These are phyloP conservation scores for Pleurotus platypus DNA, from an alignment of 768 basidiomycete species.

Conservation along the genomic window DNA sequence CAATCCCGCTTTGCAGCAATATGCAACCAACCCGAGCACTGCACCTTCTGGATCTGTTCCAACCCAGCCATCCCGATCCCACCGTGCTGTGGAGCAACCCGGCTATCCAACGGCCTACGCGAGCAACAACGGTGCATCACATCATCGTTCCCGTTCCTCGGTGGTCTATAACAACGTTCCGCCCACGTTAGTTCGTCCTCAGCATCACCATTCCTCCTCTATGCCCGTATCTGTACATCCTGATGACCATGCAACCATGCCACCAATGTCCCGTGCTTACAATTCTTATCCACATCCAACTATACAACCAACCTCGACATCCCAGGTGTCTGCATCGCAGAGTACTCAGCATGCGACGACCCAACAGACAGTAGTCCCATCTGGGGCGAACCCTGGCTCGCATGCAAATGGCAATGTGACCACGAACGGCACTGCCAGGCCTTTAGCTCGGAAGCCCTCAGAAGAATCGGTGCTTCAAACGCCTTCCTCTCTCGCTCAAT, in stretches of 20 bases:
- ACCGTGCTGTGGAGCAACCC: no score
- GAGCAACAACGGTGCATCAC: neutral
- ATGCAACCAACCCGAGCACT: no score
- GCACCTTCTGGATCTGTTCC: neutral
- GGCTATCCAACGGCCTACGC: neutral
- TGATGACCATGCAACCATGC: neutral
- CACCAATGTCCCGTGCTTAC: neutral
- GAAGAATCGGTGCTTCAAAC: slow-evolving; percentile 57
- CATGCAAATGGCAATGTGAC: slow-evolving; percentile 14
- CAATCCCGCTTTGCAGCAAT: no score
- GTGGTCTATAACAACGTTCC: slow-evolving; percentile 3
- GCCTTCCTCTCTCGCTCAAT: slow-evolving; percentile 60
- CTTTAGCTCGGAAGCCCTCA: slow-evolving; percentile 33
- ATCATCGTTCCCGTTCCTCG: slow-evolving; percentile 2
- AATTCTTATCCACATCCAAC: neutral
- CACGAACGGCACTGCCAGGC: slow-evolving; percentile 9
- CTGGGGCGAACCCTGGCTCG: slow-evolving; percentile 13
- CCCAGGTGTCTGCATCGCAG: no score
- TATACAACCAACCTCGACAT: neutral
- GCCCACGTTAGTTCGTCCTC: slow-evolving; percentile 9
- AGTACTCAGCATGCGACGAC: no score
- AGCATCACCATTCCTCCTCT: slow-evolving; percentile 34
- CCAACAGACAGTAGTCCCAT: no score
- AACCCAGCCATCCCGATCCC: neutral
- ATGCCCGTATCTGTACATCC: slow-evolving; percentile 22